Evolutionary conservation across 345 rosid genomes (phyloP).

Genomic region (Gynandropsis gynandra): DNA sequence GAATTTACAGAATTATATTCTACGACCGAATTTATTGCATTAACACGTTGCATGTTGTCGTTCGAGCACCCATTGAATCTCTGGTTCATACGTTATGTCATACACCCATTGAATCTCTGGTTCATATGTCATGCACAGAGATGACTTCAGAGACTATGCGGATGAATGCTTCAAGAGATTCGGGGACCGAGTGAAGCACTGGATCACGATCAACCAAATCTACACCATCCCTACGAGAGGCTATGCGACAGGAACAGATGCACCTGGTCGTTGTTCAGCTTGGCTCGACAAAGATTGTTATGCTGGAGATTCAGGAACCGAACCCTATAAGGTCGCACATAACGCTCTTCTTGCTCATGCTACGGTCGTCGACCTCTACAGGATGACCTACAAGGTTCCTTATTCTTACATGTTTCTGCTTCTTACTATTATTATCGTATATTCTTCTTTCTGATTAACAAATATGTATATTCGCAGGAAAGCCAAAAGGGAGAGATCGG

Average conservation of each 20-base stretch:
- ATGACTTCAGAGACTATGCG: too few species aligned
- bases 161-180: slow-evolving; percentile 30
- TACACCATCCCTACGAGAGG: slow-evolving; percentile 19
- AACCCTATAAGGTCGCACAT: slow-evolving; percentile 25
- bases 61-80: neutral
- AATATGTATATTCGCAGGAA: neutral
- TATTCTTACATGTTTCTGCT: neutral
- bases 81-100: too few species aligned
- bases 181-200: slow-evolving; percentile 38
- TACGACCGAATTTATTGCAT: too few species aligned
- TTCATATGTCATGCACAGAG: slow-evolving; percentile 14
- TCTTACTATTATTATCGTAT: too few species aligned
- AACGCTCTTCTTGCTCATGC: slow-evolving; percentile 28
- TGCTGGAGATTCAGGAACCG: slow-evolving; percentile 30
- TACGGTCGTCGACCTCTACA: slow-evolving; percentile 8
- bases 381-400: slow-evolving; percentile 16
- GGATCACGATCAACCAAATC: slow-evolving; percentile 44
- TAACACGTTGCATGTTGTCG: too few species aligned
- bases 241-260: too few species aligned
- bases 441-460: neutral
- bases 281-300: too few species aligned
- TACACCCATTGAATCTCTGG: too few species aligned
- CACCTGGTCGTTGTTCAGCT: too few species aligned
- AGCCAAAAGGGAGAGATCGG: slow-evolving; percentile 19
- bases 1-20: too few species aligned